These are phyloP conservation scores for Hypoxylon perforatum DNA, from an alignment of 495 filamentous ascomycete genomes.

Conservation along the genomic window DNA sequence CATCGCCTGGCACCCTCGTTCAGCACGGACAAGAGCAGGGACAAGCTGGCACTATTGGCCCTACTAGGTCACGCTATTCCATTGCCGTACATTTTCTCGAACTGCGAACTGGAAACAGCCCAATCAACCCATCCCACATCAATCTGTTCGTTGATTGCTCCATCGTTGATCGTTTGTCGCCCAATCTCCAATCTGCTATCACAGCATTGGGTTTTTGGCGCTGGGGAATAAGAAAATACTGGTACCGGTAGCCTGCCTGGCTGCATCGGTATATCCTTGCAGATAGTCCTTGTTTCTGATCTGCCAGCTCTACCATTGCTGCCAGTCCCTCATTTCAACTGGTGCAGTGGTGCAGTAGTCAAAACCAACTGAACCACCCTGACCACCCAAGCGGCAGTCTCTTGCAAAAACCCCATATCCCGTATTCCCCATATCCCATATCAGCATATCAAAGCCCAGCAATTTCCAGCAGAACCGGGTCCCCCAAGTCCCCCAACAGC, in stretches of 20 bases:
- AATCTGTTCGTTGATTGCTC: slow-evolving; percentile 24
- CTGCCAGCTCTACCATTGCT: slow-evolving; percentile 4
- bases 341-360: slow-evolving; percentile 9
- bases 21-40: background rate
- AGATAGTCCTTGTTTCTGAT: slow-evolving; percentile 21
- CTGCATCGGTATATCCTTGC: slow-evolving; percentile 37
- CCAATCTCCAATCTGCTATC: slow-evolving; percentile 17
- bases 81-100: background rate
- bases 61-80: background rate
- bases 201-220: slow-evolving; percentile 31
- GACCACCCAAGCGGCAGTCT: slow-evolving; percentile 10
- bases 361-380: slow-evolving; percentile 4
- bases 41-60: slow-evolving; percentile 4
- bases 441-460: slow-evolving; percentile 2
- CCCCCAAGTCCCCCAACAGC: slow-evolving; percentile 18
- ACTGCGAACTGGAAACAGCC: slow-evolving; percentile 14
- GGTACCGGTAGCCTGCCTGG: background rate
- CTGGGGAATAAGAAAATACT: slow-evolving; percentile 19
- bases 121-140: slow-evolving; percentile 32
- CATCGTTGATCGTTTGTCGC: slow-evolving; percentile 19
- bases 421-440: too few relatives aligned
- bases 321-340: slow-evolving; percentile 8
- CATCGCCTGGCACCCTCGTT: slow-evolving; percentile 6
- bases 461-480: slow-evolving; percentile 1
- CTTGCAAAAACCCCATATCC: too few relatives aligned